phyloP scores from a whole-genome alignment of 208 protist genomes.

The Crithidia expoeki region DNA sequence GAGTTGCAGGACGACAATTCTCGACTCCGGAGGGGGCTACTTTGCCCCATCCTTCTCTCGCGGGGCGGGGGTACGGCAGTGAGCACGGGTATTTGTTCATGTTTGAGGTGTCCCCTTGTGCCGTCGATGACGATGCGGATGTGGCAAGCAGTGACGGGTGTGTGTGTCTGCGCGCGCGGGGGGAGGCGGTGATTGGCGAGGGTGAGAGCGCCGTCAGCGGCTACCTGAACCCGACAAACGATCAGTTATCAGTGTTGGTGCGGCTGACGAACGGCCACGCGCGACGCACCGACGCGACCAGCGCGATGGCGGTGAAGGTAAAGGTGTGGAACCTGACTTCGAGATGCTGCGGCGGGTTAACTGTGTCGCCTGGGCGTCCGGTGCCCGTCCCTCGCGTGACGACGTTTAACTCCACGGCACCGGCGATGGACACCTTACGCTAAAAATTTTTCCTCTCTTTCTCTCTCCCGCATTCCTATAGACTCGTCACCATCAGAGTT shows the following conservation, averaged over 20 bases:
- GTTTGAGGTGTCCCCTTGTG: slow-evolving; percentile 26
- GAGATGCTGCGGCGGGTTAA: too few relatives aligned
- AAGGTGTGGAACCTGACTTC: slow-evolving; percentile 25
- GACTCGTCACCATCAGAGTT: not conserved
- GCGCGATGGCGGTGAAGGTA: slow-evolving; percentile 13
- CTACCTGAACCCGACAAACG: slow-evolving; percentile 7
- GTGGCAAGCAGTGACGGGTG: not conserved
- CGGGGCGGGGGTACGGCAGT: not conserved
- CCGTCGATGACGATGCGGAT: not conserved
- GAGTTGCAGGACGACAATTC: not conserved
- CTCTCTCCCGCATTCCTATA: not conserved
- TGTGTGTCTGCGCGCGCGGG: slow-evolving; percentile 24
- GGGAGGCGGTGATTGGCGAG: slow-evolving; percentile 24
- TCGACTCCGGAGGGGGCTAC: not conserved
- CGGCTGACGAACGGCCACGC: not conserved
- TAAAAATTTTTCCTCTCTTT: not conserved
- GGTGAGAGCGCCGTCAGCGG: slow-evolving; percentile 31
- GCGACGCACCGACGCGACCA: not conserved
- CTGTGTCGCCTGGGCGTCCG: not conserved
- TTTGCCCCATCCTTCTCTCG: not conserved
- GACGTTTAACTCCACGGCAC: not conserved
- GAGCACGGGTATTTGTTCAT: slow-evolving; percentile 25
- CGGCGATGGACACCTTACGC: not conserved
- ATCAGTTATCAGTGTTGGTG: slow-evolving; percentile 24
- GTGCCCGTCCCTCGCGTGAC: not conserved